phyloP scores from a whole-genome alignment of 1,284 basidiomycete species.

The Pyrrhoderma noxium region DNA sequence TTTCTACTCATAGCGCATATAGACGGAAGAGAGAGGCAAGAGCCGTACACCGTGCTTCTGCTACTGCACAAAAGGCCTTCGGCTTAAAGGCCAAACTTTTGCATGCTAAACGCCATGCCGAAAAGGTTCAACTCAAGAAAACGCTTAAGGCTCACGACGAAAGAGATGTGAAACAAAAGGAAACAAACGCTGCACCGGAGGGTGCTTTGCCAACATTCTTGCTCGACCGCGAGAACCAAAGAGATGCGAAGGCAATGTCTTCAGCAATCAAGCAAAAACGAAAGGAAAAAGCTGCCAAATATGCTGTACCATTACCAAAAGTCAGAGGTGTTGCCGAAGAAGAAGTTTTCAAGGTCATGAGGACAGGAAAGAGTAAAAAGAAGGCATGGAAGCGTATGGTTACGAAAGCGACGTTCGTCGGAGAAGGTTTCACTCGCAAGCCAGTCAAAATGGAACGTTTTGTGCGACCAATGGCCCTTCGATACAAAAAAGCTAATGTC shows the following conservation, averaged over 20 bases:
- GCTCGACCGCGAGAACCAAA: conserved; percentile 94
- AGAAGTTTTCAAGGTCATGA: conserved; percentile 99
- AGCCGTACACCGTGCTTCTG: conserved; percentile 82
- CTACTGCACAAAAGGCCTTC: conserved; percentile 87
- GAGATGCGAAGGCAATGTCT: conserved; percentile 96
- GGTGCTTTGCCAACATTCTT: conserved; percentile 91
- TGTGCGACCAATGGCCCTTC: conserved; percentile 93
- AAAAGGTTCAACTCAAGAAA: conserved; percentile 99
- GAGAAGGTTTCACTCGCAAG: conserved; percentile 96
- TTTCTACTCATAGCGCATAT: conserved; percentile 14
- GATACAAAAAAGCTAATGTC: conserved; percentile 98
- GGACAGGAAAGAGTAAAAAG: conserved; percentile 94
- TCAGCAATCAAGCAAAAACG: conserved; percentile 97
- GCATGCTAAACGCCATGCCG: conserved; percentile 91
- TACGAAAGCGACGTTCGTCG: conserved; percentile 98
- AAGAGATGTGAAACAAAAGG: conserved; percentile 93
- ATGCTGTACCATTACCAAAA: conserved; percentile 93
- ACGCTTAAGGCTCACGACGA: conserved; percentile 99
- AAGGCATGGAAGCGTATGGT: conserved; percentile 99
- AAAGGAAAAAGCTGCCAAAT: conserved; percentile 99
- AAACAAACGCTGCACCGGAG: conserved; percentile 74
- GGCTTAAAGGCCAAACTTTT: conserved; percentile 97
- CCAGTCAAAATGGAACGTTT: conserved; percentile 99
- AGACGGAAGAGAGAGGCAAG: conserved; percentile 95
- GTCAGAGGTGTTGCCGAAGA: conserved; percentile 98